phyloP scores from a whole-genome alignment of 306 rosid genomes.

The Argentina anserina region DNA sequence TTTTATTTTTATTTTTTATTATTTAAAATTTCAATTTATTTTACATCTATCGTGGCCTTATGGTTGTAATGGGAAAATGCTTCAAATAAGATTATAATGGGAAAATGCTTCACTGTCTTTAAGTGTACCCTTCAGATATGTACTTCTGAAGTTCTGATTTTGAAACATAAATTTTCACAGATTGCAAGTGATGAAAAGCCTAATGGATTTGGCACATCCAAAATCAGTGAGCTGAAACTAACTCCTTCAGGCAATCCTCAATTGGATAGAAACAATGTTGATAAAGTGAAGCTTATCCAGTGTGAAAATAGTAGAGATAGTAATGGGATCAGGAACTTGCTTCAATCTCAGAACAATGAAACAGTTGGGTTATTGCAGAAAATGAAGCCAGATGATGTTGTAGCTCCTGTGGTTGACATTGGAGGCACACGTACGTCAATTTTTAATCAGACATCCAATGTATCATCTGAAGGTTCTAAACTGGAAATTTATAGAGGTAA shows the following conservation, averaged over 20 bases:
- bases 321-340: constrained; percentile 59
- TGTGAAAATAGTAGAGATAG: constrained; percentile 41
- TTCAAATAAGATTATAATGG: constrained; percentile 11
- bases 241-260: constrained; percentile 40
- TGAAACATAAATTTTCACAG: constrained; percentile 43
- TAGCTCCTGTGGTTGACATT: constrained; percentile 46
- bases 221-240: constrained; percentile 42
- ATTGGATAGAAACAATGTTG: constrained; percentile 35
- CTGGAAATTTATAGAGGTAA: constrained; percentile 50
- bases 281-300: constrained; percentile 40
- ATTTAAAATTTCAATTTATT: no score
- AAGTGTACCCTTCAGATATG: constrained; percentile 12
- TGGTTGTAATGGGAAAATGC: constrained; percentile 16
- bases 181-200: constrained; percentile 49
- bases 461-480: constrained; percentile 55
- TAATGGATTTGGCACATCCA: constrained; percentile 46
- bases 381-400: constrained; percentile 58
- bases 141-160: constrained; percentile 31
- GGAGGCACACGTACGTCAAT: constrained; percentile 47
- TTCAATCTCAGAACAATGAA: constrained; percentile 54
- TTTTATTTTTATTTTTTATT: no score
- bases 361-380: constrained; percentile 45
- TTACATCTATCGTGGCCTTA: background rate
- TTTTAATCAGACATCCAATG: constrained; percentile 47
- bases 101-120: background rate